Evolutionary conservation across 1,284 basidiomycete genomes (phyloP).

Genomic region (Mrakiaceae sp.): DNA sequence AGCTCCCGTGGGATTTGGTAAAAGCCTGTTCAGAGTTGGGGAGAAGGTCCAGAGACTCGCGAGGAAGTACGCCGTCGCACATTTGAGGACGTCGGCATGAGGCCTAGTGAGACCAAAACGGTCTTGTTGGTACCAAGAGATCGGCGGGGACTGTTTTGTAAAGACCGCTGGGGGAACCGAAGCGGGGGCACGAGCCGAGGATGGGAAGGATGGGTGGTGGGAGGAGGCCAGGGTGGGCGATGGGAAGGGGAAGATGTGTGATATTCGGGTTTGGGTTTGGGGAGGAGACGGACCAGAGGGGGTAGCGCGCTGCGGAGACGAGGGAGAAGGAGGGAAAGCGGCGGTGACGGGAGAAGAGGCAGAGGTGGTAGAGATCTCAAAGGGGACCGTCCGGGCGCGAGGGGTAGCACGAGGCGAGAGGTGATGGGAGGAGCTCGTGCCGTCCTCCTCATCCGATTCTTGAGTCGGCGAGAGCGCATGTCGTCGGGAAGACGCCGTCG

Average conservation of each 20-base stretch:
- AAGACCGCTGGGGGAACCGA: not conserved
- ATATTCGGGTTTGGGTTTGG: not conserved
- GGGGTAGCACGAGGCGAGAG: too few species aligned
- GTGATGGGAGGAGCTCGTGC: too few species aligned
- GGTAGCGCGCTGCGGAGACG: not conserved
- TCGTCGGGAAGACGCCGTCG: too few species aligned
- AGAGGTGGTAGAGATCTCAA: too few species aligned
- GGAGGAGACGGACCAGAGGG: too few species aligned
- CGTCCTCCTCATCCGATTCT: too few species aligned
- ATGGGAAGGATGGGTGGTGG: not conserved
- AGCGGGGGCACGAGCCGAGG: too few species aligned
- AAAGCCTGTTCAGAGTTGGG: conserved; percentile 37
- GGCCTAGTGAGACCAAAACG: conserved; percentile 1
- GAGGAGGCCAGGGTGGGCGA: not conserved
- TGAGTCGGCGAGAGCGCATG: too few species aligned
- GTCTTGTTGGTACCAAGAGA: not conserved
- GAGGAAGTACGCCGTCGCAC: conserved; percentile 78
- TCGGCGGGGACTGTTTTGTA: not conserved
- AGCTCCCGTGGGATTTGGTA: conserved; percentile 22
- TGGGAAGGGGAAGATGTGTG: not conserved
- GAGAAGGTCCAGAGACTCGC: conserved; percentile 88
- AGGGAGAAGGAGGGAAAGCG: not conserved
- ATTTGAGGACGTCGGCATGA: conserved; percentile 58
- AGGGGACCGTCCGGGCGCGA: too few species aligned
- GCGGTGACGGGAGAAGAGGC: too few species aligned